Conservation (phyloP, 768 basidiomycete species). For the Trametes punicea region DNA sequence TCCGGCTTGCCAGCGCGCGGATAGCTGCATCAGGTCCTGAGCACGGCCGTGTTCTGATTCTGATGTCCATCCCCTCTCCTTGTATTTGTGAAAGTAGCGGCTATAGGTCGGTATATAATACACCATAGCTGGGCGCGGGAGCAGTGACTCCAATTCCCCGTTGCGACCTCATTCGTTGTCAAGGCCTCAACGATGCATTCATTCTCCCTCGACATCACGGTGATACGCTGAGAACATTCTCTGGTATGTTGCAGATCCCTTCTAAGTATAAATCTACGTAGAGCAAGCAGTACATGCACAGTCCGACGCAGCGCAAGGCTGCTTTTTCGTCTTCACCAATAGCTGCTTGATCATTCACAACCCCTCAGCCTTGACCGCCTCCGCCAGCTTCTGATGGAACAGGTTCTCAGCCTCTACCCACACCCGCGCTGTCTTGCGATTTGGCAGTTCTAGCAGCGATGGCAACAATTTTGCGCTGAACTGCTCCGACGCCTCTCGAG, state of each 20-base stretch:
- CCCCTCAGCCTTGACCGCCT: constrained; percentile 40
- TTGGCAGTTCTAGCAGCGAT: constrained; percentile 73
- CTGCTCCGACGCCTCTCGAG: constrained; percentile 95
- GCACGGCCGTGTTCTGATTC: constrained; percentile 7
- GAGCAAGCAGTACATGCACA: constrained; percentile 5
- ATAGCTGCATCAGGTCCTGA: constrained; percentile 3
- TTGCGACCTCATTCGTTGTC: background rate
- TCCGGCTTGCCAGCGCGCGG: background rate
- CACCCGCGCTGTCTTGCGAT: constrained; percentile 62
- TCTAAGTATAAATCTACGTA: constrained; percentile 6
- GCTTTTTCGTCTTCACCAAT: background rate
- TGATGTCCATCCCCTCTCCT: constrained; percentile 1
- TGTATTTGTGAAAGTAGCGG: background rate
- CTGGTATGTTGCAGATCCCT: background rate
- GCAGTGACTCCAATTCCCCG: background rate
- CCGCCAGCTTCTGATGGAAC: constrained; percentile 64
- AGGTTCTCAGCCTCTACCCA: constrained; percentile 88
- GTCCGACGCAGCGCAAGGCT: background rate
- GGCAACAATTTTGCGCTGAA: constrained; percentile 88
- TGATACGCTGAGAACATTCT: no score
- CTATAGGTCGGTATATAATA: background rate
- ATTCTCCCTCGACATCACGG: background rate
- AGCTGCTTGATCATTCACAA: constrained; percentile 14
- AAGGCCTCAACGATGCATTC: background rate
- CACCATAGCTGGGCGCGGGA: background rate